Evolutionary conservation across 306 rosid genomes (phyloP), one percentile per base, ranked within the genome.

Genomic region (Betula pendula): DNA sequence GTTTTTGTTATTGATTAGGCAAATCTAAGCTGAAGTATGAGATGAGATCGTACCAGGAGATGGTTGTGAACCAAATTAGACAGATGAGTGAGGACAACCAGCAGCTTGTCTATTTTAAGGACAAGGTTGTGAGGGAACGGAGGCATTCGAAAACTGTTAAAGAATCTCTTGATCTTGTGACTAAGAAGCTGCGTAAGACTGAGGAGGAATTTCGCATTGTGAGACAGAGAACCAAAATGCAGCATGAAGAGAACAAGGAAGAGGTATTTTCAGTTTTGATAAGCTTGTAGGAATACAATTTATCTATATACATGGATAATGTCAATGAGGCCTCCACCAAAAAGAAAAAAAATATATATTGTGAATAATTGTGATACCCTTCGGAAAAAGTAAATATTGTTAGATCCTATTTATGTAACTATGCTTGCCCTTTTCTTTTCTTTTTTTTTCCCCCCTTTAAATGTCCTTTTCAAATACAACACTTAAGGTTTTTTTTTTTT

Each of bases 81-180:
- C 87, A 92, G 81, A 92, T 88, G 96, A 85, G 83, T 38, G 93
- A 90, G 82, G 93, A 90, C 81, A 88, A 85, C 78, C 90, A 89
- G 75, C 86, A 79, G 25, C 90, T 89, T 70, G 25, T 66, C 42
- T 89, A 79, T 80, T 77, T 85, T 15, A 89, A 87, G 86, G 40
- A 85, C 86, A 85, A 68, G 81, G 81, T 73, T 72, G 89, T 43
- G 33, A 87, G 72, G 75, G 89, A 72, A 47, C 19, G 77, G 31
- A 84, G 15, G 22, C 78, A 83, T 16, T 51, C 83, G 0, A 89
- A 85, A 72, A 80, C 86, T 55, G 81, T 84, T 6, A 82, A 89
- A 75, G 91, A 89, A 75, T 81, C 89, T 29, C 81, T 87, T 43
- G 91, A 74, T 17, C 51, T 68, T 31, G 83, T 87, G 47, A 70